Evolutionary conservation across 1,139 yeast genomes (phyloP), one percentile per base, ranked within the genome.

Genomic region (Lodderomyces beijingensis): DNA sequence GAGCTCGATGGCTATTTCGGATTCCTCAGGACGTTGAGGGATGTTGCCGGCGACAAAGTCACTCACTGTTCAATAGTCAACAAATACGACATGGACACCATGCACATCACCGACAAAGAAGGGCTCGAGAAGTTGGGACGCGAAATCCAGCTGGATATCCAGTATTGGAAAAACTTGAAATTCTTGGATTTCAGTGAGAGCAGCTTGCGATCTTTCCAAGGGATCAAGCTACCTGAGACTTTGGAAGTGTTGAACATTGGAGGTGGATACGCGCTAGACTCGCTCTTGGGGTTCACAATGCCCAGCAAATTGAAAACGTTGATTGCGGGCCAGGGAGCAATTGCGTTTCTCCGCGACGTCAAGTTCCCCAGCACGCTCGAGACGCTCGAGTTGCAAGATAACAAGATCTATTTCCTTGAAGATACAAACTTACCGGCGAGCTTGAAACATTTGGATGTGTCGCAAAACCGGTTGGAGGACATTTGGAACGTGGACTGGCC

Each of bases 401-500:
- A 68, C 42, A 62, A 59, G 38, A 53, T 68, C 10, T 66, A 65
- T 39, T 66, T 65, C 39, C 46, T 68, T 33, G 61, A 62, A 40
- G 58, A 59, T 37, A 67, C 55, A n/a, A 68, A 62, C 25, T 61
- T 68, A 31, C 74, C 74, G 0, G 39, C 47, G 2, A 40, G 45
- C 16, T 47, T 68, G 16, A 47, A 49, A 28, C 47, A 49, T 25
- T 51, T 68, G 30, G 69, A 67, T 40, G 42, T 66, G 5, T 64
- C 72, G 4, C 62, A 60, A 31, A 68, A 68, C 43, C 45, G 72
- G 42, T 58, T 68, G 14, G 74, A 68, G 36, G 57, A 53, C 32
- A 46, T 67, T 22, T 45, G 66, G 36, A 65, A 65, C 12, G 65
- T 64, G 10, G 59, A 50, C 16, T 67, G 67, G 39, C 74, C 74